These are phyloP conservation scores for Nakazawaea laoshanensis DNA, from an alignment of 805 yeast genomes.

Conservation along the genomic window DNA sequence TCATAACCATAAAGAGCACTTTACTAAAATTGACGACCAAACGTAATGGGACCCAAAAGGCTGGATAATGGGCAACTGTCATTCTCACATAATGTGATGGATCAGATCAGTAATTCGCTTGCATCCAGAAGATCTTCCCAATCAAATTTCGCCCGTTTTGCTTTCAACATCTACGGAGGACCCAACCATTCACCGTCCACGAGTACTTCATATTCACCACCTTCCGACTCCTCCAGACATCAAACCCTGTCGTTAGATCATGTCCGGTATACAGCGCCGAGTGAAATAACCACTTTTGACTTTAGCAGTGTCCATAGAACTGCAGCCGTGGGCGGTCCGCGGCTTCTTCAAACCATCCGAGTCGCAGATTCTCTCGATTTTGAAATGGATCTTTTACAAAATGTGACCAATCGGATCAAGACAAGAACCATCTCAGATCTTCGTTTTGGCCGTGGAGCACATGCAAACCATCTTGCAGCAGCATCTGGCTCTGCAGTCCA, in stretches of 20 bases:
- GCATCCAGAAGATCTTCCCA: constrained; percentile 21
- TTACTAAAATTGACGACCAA: too few species aligned
- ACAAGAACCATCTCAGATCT: constrained; percentile 34
- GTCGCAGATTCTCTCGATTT: too few species aligned
- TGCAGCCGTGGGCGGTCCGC: constrained; percentile 36
- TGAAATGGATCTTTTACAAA: too few species aligned
- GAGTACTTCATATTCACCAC: constrained; percentile 5
- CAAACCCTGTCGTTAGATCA: constrained; percentile 19
- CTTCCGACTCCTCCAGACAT: constrained; percentile 14
- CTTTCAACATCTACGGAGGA: constrained; percentile 50
- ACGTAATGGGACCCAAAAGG: constrained; percentile 1
- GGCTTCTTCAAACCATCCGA: constrained; percentile 28
- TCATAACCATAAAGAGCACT: too few species aligned
- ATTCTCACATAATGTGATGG: constrained; percentile 10
- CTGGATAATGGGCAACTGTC: constrained; percentile 3
- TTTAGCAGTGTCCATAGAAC: constrained; percentile 24
- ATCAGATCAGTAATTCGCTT: constrained; percentile 12
- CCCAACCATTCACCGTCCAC: constrained; percentile 13
- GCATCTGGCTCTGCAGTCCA: constrained; percentile 40
- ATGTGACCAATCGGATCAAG: too few species aligned
- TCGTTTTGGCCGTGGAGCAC: constrained; percentile 31
- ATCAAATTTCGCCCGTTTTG: constrained; percentile 39
- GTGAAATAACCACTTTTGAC: constrained; percentile 25
- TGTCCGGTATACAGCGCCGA: too few species aligned
- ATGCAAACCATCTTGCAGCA: constrained; percentile 30